Conservation (phyloP, 352 stramenopile species). For the Pythium pyrilobum region DNA sequence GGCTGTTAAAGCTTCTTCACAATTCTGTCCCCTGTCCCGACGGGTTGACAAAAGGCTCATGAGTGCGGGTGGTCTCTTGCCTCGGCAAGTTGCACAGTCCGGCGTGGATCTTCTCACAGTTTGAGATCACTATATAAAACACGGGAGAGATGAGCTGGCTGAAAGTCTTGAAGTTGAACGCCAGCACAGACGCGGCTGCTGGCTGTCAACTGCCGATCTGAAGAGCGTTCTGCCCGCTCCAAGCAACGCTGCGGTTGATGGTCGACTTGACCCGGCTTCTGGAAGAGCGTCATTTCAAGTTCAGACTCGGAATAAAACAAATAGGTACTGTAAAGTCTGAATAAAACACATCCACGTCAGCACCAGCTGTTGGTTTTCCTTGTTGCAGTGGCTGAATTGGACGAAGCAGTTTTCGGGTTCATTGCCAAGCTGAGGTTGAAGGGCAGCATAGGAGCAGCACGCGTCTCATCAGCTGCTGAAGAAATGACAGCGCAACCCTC, state of each 20-base stretch:
- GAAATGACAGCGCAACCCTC: no score
- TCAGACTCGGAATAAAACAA: not conserved
- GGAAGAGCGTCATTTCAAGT: not conserved
- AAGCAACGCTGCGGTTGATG: no score
- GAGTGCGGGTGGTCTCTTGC: not conserved
- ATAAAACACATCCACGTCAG: constrained; percentile 7
- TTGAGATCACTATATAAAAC: not conserved
- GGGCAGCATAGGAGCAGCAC: no score
- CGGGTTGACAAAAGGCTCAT: constrained; percentile 3
- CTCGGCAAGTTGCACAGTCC: not conserved
- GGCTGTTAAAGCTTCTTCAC: constrained; percentile 6
- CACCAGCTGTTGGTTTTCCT: not conserved
- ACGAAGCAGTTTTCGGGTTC: not conserved
- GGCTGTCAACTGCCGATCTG: no score
- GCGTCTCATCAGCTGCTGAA: not conserved
- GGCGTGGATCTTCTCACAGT: constrained; percentile 5
- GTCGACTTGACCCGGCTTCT: not conserved
- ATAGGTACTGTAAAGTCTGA: not conserved
- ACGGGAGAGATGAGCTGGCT: no score
- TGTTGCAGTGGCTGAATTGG: not conserved
- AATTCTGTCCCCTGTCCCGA: not conserved
- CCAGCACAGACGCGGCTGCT: no score
- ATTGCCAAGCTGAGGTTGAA: not conserved
- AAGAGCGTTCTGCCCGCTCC: no score
- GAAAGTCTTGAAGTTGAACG: no score